phyloP scores from a whole-genome alignment of 2,329 filamentous ascomycete genomes.

The Cladosporium sp. region DNA sequence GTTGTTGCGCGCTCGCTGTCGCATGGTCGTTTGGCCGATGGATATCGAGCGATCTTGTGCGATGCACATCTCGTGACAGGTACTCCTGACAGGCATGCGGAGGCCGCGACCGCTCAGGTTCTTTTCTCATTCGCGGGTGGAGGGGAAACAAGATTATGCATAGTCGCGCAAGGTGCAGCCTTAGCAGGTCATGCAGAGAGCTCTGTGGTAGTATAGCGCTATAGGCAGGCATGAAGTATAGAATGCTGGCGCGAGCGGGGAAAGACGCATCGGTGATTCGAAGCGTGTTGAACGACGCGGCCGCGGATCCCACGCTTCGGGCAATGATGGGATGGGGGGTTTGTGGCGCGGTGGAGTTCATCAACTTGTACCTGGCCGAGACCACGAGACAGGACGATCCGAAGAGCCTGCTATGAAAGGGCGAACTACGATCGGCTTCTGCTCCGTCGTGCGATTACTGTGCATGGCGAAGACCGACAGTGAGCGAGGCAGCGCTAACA shows the following conservation, averaged over 20 bases:
- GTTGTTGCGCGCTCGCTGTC: too few relatives aligned
- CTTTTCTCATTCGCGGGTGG: constrained; percentile 1
- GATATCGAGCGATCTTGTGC: too few relatives aligned
- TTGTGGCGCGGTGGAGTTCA: not conserved
- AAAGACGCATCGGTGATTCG: not conserved
- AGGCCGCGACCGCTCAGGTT: too few relatives aligned
- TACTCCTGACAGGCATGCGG: too few relatives aligned
- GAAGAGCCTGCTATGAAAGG: not conserved
- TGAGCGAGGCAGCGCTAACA: not conserved
- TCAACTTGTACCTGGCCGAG: not conserved
- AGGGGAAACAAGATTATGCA: not conserved
- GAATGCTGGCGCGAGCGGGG: not conserved
- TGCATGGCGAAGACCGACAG: constrained; percentile 2
- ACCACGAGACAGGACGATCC: not conserved
- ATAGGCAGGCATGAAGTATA: constrained; percentile 3
- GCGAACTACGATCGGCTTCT: not conserved
- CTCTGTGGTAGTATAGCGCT: not conserved
- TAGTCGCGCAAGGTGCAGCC: constrained; percentile 5
- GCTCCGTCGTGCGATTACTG: not conserved
- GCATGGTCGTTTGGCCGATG: too few relatives aligned
- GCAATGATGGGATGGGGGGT: not conserved
- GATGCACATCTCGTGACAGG: too few relatives aligned
- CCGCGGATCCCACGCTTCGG: not conserved
- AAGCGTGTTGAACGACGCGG: not conserved
- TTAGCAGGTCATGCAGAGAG: not conserved